These are phyloP conservation scores for Pleurotus ostreatus DNA, from an alignment of 768 basidiomycete genomes.

Conservation along the genomic window DNA sequence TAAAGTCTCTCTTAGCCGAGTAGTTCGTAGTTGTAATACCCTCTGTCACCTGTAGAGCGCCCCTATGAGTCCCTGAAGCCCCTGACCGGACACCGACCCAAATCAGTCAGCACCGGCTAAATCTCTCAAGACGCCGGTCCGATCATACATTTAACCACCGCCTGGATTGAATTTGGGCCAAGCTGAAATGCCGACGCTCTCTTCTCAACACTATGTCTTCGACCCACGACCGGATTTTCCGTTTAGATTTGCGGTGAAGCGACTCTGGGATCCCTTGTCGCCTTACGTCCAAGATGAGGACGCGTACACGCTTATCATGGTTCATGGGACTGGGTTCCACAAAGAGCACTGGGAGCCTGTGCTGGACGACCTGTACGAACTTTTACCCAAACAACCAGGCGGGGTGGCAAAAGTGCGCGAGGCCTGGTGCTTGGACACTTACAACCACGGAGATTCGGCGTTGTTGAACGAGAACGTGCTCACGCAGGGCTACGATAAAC, in stretches of 20 bases:
- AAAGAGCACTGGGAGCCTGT: conserved; percentile 61
- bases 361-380: conserved; percentile 38
- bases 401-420: conserved; percentile 35
- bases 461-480: conserved; percentile 41
- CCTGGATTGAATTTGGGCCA: not conserved
- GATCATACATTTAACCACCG: not conserved
- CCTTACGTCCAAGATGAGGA: conserved; percentile 28
- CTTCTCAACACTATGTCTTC: conserved; percentile 35
- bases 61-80: not conserved
- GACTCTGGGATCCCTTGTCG: conserved; percentile 39
- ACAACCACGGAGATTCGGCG: conserved; percentile 54
- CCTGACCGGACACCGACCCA: not conserved
- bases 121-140: not conserved
- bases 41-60: not conserved
- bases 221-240: conserved; percentile 53
- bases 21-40: not conserved
- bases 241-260: conserved; percentile 42
- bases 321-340: conserved; percentile 52
- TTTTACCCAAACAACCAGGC: conserved; percentile 17
- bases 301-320: conserved; percentile 44
- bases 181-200: conserved; percentile 9
- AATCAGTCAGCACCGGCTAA: not conserved
- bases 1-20: not conserved
- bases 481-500: conserved; percentile 32
- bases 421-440: conserved; percentile 47